Conservation (phyloP, 208 protist species). For the Leishmania martiniquensis region DNA sequence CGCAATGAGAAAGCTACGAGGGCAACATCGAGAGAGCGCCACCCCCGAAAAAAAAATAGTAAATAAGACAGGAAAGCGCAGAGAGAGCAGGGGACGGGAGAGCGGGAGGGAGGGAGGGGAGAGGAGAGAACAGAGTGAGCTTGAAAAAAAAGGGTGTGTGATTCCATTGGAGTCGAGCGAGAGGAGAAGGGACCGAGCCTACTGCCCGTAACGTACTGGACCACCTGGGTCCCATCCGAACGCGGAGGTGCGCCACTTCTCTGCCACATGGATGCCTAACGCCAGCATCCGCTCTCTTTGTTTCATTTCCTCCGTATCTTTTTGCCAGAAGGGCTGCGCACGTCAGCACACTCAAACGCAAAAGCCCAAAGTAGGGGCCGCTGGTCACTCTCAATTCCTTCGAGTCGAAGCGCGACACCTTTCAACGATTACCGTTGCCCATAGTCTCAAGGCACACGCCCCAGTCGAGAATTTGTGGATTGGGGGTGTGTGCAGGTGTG, state of each 20-base stretch:
- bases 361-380: too few species aligned
- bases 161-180: not conserved
- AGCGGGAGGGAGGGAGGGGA: not conserved
- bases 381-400: not conserved
- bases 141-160: too few species aligned
- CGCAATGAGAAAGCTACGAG: not conserved
- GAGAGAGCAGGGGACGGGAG: conserved; percentile 5
- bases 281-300: not conserved
- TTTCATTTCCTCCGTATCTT: too few species aligned
- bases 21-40: not conserved
- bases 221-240: not conserved
- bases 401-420: not conserved
- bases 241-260: not conserved
- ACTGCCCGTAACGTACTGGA: not conserved
- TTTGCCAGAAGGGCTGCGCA: not conserved
- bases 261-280: not conserved
- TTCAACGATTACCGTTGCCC: not conserved
- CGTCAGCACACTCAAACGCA: too few species aligned
- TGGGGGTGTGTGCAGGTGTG: too few species aligned
- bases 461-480: too few species aligned
- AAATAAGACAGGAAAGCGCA: not conserved
- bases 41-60: not conserved
- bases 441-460: not conserved
- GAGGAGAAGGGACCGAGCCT: not conserved
- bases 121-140: not conserved